phyloP scores from a whole-genome alignment of 176 grass and related monocot genomes.

The Aegilops sharonensis region DNA sequence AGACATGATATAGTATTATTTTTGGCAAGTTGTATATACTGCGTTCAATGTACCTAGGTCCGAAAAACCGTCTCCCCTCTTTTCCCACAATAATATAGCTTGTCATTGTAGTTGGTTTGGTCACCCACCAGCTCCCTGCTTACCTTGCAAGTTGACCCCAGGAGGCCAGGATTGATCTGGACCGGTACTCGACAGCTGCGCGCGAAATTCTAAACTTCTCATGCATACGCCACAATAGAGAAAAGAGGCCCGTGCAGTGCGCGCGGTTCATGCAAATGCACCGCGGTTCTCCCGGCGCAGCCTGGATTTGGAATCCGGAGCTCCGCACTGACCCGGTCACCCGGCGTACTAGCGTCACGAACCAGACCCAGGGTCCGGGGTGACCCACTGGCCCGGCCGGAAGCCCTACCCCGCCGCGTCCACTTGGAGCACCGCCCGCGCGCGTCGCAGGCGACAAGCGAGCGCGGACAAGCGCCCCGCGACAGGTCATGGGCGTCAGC shows the following conservation, averaged over 20 bases:
- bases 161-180: not conserved
- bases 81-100: not conserved
- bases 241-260: no score
- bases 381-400: not conserved
- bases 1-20: no score
- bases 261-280: not conserved
- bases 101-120: not conserved
- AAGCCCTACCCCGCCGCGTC: not conserved
- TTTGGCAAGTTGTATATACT: no score
- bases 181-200: not conserved
- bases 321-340: not conserved
- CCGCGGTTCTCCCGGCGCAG: not conserved
- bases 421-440: constrained; percentile 23
- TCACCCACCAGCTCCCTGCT: not conserved
- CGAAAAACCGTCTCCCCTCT: not conserved
- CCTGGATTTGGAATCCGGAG: constrained; percentile 17
- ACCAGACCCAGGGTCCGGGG: not conserved
- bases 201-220: not conserved
- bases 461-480: constrained; percentile 7
- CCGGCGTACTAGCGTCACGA: not conserved
- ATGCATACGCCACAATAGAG: not conserved
- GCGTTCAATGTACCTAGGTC: no score
- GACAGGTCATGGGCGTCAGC: not conserved
- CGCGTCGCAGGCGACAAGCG: constrained; percentile 1
- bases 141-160: not conserved